phyloP scores from a whole-genome alignment of 306 rosid genomes.

The Styphnolobium japonicum region DNA sequence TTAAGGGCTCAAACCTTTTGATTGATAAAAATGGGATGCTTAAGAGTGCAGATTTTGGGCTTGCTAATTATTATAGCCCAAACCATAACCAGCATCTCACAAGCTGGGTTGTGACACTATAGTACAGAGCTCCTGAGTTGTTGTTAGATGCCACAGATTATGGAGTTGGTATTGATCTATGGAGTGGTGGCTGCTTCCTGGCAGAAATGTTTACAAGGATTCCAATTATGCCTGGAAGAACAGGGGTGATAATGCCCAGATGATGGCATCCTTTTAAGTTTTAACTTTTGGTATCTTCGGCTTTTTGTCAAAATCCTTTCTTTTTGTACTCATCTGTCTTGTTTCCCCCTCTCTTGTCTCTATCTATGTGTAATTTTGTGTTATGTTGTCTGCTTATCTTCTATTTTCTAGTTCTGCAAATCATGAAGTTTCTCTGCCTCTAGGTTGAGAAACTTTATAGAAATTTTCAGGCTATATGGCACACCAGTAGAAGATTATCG shows the following conservation, averaged over 20 bases:
- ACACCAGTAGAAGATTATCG: conserved; percentile 90
- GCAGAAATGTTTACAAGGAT: conserved; percentile 78
- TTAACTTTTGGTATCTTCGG: background rate
- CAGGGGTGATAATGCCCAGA: conserved; percentile 52
- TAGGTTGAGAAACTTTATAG: conserved; percentile 91
- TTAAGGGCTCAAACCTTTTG: conserved; percentile 86
- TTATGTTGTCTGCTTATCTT: background rate
- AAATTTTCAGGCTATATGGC: conserved; percentile 84
- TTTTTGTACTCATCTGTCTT: background rate
- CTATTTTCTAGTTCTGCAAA: background rate
- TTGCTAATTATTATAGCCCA: conserved; percentile 62
- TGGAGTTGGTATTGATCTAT: conserved; percentile 85
- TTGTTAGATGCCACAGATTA: conserved; percentile 74
- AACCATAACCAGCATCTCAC: conserved; percentile 55
- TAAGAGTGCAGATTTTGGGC: conserved; percentile 91
- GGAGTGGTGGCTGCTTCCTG: conserved; percentile 96
- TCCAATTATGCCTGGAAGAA: conserved; percentile 78
- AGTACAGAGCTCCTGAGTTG: conserved; percentile 93
- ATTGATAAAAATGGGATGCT: conserved; percentile 79
- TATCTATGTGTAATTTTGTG: background rate
- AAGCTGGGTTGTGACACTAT: conserved; percentile 88
- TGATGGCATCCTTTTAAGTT: background rate
- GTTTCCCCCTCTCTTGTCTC: background rate
- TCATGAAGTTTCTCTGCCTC: conserved; percentile 23
- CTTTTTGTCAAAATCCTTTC: background rate